A percentile compares a stretch with the other conserved stretches of the same genome.
Evolutionary conservation across 176 grass and related monocot species (phyloP).

Genomic region (Oryza brachyantha): DNA sequence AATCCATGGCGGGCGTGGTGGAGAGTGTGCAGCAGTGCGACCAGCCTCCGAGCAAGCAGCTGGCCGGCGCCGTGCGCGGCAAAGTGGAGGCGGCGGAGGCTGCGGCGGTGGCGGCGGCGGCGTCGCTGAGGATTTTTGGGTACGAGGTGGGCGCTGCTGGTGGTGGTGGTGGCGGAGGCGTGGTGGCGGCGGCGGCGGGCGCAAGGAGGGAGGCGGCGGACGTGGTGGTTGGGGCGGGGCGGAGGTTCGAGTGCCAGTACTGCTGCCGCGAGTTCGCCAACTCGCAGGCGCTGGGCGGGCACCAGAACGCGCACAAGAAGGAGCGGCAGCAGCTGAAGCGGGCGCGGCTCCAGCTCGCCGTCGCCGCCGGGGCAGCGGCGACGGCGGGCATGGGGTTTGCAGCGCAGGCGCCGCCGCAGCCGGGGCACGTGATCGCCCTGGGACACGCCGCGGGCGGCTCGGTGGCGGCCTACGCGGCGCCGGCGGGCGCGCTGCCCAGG

Average conservation of each 20-base stretch:
- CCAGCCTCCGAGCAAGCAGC: background rate
- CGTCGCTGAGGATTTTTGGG: conserved; percentile 19
- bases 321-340: conserved; percentile 64
- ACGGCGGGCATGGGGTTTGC: conserved; percentile 17
- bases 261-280: conserved; percentile 71
- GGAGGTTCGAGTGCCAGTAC: conserved; percentile 65
- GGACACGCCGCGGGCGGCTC: conserved; percentile 12
- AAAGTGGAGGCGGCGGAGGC: conserved; percentile 36
- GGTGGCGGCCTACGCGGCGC: conserved; percentile 16
- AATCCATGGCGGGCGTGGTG: conserved; percentile 43
- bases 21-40: conserved; percentile 26
- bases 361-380: background rate
- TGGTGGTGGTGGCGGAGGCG: background rate
- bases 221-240: background rate
- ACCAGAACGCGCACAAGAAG: conserved; percentile 74
- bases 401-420: conserved; percentile 4
- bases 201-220: background rate
- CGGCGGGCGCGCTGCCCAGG: background rate
- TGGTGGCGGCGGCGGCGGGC: too few species aligned
- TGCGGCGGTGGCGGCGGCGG: background rate
- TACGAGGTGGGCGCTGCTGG: background rate
- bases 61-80: background rate
- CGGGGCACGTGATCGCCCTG: conserved; percentile 25
- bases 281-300: conserved; percentile 59
- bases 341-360: conserved; percentile 31